Evolutionary conservation across 2,329 filamentous ascomycete species (phyloP).

Genomic region (Calonectria hongkongensis): DNA sequence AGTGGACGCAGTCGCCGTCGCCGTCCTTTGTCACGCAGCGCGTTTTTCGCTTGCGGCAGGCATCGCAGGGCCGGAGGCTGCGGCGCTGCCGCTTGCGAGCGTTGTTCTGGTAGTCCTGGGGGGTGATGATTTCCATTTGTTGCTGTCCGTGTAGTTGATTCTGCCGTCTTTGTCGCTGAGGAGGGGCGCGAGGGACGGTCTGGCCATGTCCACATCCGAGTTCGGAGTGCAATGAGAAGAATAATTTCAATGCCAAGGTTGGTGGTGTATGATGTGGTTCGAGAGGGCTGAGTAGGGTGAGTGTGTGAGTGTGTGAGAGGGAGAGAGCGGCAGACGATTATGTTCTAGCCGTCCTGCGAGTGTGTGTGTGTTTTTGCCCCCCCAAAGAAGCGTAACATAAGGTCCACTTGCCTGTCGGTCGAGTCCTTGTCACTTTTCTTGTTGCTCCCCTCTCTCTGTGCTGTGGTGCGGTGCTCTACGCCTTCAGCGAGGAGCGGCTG

Average conservation of each 20-base stretch:
- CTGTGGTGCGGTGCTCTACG: background rate
- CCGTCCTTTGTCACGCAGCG: slow-evolving; percentile 58
- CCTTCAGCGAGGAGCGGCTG: slow-evolving; percentile 14
- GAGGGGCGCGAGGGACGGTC: slow-evolving; percentile 34
- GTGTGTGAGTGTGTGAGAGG: background rate
- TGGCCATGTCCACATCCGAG: slow-evolving; percentile 42
- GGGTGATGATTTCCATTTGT: slow-evolving; percentile 58
- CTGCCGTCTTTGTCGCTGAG: slow-evolving; percentile 33
- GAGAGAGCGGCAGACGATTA: slow-evolving; percentile 10
- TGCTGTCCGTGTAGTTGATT: slow-evolving; percentile 37
- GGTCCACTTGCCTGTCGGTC: slow-evolving; percentile 19
- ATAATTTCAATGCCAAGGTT: background rate
- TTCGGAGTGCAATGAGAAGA: slow-evolving; percentile 12
- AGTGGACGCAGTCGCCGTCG: slow-evolving; percentile 54
- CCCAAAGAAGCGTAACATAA: slow-evolving; percentile 10
- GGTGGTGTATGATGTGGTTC: slow-evolving; percentile 23
- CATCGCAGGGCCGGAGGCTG: slow-evolving; percentile 57
- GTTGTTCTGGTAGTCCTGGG: slow-evolving; percentile 57
- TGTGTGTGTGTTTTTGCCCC: slow-evolving; percentile 8
- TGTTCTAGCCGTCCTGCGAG: background rate
- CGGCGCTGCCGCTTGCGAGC: slow-evolving; percentile 56
- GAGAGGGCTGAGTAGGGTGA: slow-evolving; percentile 11
- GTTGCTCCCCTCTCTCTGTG: slow-evolving; percentile 4
- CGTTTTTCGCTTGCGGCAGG: slow-evolving; percentile 59
- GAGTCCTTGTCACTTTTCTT: slow-evolving; percentile 13